Percentiles rank a stretch among this genome's conserved stretches.
Conservation (phyloP, 768 basidiomycete species). For the Lactarius psammicola region DNA sequence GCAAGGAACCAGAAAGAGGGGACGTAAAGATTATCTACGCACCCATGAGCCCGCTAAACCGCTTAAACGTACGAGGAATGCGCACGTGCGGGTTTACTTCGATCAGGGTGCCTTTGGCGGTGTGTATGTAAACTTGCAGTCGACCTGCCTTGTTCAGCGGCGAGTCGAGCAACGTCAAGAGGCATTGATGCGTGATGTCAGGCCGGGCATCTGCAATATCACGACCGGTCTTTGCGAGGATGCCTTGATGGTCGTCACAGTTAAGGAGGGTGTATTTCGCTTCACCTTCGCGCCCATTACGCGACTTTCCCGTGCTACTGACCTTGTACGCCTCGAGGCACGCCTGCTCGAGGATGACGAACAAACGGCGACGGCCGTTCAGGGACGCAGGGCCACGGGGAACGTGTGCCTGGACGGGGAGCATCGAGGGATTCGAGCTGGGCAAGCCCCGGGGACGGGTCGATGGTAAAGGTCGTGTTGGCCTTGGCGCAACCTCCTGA, state of each 20-base stretch:
- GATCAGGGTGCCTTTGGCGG: slow-evolving; percentile 92
- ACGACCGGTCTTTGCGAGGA: slow-evolving; percentile 93
- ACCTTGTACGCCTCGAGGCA: slow-evolving; percentile 95
- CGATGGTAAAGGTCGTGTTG: slow-evolving; percentile 35
- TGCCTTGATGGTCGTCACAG: slow-evolving; percentile 99
- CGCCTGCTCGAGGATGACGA: slow-evolving; percentile 89
- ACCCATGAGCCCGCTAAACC: slow-evolving; percentile 99
- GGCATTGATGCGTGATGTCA: slow-evolving; percentile 99
- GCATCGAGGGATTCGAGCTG: slow-evolving; percentile 68
- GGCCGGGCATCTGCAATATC: slow-evolving; percentile 99
- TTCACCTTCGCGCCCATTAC: slow-evolving; percentile 58
- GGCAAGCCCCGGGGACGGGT: slow-evolving; percentile 42
- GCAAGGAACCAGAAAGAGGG: not conserved
- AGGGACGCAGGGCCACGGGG: slow-evolving; percentile 52
- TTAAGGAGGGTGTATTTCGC: slow-evolving; percentile 96
- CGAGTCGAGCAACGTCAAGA: slow-evolving; percentile 93
- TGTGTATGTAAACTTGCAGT: slow-evolving; percentile 97
- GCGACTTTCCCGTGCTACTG: slow-evolving; percentile 55
- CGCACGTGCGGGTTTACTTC: slow-evolving; percentile 98
- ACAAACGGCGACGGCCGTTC: slow-evolving; percentile 62
- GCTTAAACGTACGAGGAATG: slow-evolving; percentile 97
- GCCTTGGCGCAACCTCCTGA: slow-evolving; percentile 48
- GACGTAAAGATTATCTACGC: slow-evolving; percentile 28
- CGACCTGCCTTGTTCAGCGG: slow-evolving; percentile 97
- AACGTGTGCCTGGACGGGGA: slow-evolving; percentile 82